Base-by-base conservation (phyloP, 1,284 basidiomycete genomes). In the Sporisorium reilianum region DNA sequence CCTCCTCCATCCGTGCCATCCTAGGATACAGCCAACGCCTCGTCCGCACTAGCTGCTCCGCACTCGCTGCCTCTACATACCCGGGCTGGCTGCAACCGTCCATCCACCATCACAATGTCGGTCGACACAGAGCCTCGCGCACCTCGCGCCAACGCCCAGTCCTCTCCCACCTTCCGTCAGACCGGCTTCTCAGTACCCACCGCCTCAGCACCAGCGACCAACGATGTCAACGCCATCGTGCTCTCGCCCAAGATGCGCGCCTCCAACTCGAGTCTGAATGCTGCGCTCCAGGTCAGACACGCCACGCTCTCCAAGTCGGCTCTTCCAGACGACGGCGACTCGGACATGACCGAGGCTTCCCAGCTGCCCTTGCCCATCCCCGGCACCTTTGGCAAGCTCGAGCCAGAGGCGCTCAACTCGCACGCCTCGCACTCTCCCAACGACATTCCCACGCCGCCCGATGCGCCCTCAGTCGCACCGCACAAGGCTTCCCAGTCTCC, bases 401-500 rank as follows among this genome's bases (percentile, higher is more conserved):
- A 57, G 12, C 64, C 74, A 2, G 51, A 38, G 16, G 42, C 55
- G 11, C 62, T 59, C 45, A 62, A 44, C 30, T 60, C 66, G 28
- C 68, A 75, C 34, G 53, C 58, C 6, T 80, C 80, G 4, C 79
- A 64, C 26, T 79, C 81, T 9, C 80, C 77, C 18, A 68, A 66
- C 46, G 80, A 82, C 20, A 34, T 82, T 10, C 72, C 80, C 12
- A 83, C 81, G 41, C 81, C 81, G n/a, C 80, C 81, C 12, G 81
- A 83, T 65, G 74, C 65, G 2, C 53, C 78, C 5, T 36, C 51
- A 2, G 55, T 79, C 11, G 59, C 60, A 14, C 55, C 64, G 11
- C 59, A 52, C 55, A 62, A 75, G 38, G 55, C 59, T 11, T 55
- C 74, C 3, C 68, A 55, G 23, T 68, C 67, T 28, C 54, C 70